Evolutionary conservation across 768 basidiomycete genomes (phyloP).

Genomic region (Clathrus columnatus): DNA sequence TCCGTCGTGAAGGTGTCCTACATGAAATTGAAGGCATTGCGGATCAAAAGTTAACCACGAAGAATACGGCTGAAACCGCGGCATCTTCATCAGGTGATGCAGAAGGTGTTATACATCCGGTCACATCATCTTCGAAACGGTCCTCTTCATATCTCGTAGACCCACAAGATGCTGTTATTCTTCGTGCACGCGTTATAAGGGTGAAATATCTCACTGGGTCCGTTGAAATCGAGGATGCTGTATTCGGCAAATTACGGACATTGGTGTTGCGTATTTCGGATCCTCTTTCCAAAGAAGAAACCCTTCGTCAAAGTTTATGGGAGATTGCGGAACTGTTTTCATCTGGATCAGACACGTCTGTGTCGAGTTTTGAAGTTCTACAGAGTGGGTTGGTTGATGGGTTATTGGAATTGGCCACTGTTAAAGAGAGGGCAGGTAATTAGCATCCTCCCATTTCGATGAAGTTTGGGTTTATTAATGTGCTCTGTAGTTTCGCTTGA

Average conservation of each 20-base stretch:
- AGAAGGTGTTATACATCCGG: conserved; percentile 15
- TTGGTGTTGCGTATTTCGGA: conserved; percentile 32
- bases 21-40: conserved; percentile 85
- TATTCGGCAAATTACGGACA: not conserved
- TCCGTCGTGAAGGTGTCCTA: conserved; percentile 92
- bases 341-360: conserved; percentile 50
- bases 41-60: conserved; percentile 50
- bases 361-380: conserved; percentile 92
- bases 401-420: conserved; percentile 72
- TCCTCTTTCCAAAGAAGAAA: conserved; percentile 54
- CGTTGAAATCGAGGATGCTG: conserved; percentile 23
- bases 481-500: conserved; percentile 45
- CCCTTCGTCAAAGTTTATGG: conserved; percentile 13
- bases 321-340: conserved; percentile 11
- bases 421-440: conserved; percentile 51
- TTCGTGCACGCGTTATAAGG: conserved; percentile 84
- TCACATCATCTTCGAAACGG: conserved; percentile 53
- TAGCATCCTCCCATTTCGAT: conserved; percentile 6
- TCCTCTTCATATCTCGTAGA: conserved; percentile 61
- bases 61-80: conserved; percentile 25
- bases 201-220: conserved; percentile 61
- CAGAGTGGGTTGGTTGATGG: conserved; percentile 91
- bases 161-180: conserved; percentile 83
- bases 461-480: conserved; percentile 2
- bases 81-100: conserved; percentile 20